phyloP scores from a whole-genome alignment of 805 yeast species.

The Ascoidea asiatica region DNA sequence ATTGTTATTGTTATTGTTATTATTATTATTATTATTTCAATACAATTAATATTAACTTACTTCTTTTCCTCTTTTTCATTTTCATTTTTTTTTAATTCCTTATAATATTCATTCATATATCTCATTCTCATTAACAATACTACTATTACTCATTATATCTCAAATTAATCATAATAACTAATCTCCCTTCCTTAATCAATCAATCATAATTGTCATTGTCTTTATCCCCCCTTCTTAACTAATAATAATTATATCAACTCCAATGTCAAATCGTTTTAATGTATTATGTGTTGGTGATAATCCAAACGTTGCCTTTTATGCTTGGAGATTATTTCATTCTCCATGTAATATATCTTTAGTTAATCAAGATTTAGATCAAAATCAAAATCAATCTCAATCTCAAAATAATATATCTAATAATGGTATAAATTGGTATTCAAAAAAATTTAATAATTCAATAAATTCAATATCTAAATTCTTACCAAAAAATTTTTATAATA shows the following conservation, averaged over 20 bases:
- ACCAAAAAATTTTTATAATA: constrained; percentile 12
- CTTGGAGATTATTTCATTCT: constrained; percentile 40
- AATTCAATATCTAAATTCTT: constrained; percentile 18
- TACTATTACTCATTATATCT: neutral
- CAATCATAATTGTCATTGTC: neutral
- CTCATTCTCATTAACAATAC: no score
- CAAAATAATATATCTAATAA: constrained; percentile 12
- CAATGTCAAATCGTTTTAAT: constrained; percentile 16
- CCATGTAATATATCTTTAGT: constrained; percentile 29
- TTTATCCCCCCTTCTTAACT: neutral
- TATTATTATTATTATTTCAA: no score
- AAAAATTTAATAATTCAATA: constrained; percentile 21
- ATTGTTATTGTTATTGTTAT: no score
- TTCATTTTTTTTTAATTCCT: no score
- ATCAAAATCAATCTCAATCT: neutral
- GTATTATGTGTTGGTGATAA: constrained; percentile 34
- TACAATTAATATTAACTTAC: no score
- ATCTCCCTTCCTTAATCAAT: neutral
- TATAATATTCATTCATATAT: no score
- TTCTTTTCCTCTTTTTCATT: no score
- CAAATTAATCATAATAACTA: neutral
- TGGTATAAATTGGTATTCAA: constrained; percentile 15
- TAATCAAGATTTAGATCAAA: constrained; percentile 14
- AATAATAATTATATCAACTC: neutral
- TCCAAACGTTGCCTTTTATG: constrained; percentile 46